phyloP scores from a whole-genome alignment of 352 stramenopile genomes.

The Phytopythium aichiense region DNA sequence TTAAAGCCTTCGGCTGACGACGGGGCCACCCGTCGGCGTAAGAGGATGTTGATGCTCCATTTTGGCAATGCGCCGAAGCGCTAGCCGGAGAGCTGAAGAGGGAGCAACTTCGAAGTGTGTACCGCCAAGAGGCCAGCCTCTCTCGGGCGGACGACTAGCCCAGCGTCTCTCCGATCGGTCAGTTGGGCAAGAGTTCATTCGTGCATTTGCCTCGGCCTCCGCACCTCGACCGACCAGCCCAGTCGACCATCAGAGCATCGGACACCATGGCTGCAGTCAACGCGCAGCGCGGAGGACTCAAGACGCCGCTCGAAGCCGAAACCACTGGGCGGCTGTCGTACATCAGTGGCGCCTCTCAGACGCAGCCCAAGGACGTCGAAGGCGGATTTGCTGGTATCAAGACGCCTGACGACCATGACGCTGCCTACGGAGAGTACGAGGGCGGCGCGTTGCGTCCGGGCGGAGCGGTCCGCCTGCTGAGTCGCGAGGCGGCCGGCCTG shows the following conservation, averaged over 20 bases:
- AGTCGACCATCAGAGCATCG: not conserved
- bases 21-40: no score
- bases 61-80: not conserved
- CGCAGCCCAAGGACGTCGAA: not conserved
- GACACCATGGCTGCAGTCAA: not conserved
- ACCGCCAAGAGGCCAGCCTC: not conserved
- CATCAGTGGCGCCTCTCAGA: constrained; percentile 1
- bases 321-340: not conserved
- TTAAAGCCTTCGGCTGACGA: no score
- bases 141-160: not conserved
- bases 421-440: constrained; percentile 9
- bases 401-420: constrained; percentile 5
- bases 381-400: constrained; percentile 1
- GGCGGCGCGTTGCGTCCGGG: constrained; percentile 20
- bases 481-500: constrained; percentile 23
- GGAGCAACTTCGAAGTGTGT: not conserved
- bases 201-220: constrained; percentile 1
- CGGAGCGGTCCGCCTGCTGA: constrained; percentile 10
- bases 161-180: not conserved
- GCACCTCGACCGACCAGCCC: not conserved
- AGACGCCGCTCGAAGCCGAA: constrained; percentile 4
- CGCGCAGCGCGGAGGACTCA: not conserved
- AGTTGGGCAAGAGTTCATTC: not conserved
- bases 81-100: not conserved
- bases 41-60: not conserved